Evolutionary conservation across 495 filamentous ascomycete genomes (phyloP), one percentile per base, ranked within the genome.

Genomic region (Talaromyces borbonicus): DNA sequence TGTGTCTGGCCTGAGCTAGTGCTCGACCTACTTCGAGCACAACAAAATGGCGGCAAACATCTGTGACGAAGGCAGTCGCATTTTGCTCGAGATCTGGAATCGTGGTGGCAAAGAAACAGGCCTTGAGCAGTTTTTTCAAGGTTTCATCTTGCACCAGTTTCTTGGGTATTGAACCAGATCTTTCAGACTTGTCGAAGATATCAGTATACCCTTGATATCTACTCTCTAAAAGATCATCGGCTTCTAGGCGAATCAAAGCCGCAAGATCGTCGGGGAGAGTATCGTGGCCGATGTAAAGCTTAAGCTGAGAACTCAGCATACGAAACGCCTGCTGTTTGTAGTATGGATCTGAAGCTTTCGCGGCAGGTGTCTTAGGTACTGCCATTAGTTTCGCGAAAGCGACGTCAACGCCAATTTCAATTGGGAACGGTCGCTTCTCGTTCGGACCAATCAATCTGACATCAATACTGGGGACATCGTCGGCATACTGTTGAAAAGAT

Each of bases 321-420:
- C 85, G 78, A 46, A 95, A 78, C 0, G 93, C 89, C 57, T 97
- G 90, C 56, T 87, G 82, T 63, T 97, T 97, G 68, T 97, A 93
- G 55, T 85, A 90, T 6, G 65, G 59, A 54, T 97, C 90, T 8
- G 81, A 82, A 46, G 84, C 80, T 60, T 85, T 87, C 5, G 74
- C 76, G 12, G 74, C 58, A 16, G 71, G 57, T 0, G 71, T 60
- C 56, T 83, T 90, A 0, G 86, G 79, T 7, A 75, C 61, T 49
- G 97, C 90, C 67, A 81, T 79, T 23, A 99, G 61, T 56, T 88
- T 95, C 15, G 79, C 79, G 49, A 95, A 84, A 7, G 93, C 92
- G 33, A 90, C 68, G 53, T 97, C 89, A 47, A 97, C 78, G 3
- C 92, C 90, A 37, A 88, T 78, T 15, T 79, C 77, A 4, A 85